Conservation (phyloP, 2,329 filamentous ascomycete genomes). For the Cladosporium sp. region DNA sequence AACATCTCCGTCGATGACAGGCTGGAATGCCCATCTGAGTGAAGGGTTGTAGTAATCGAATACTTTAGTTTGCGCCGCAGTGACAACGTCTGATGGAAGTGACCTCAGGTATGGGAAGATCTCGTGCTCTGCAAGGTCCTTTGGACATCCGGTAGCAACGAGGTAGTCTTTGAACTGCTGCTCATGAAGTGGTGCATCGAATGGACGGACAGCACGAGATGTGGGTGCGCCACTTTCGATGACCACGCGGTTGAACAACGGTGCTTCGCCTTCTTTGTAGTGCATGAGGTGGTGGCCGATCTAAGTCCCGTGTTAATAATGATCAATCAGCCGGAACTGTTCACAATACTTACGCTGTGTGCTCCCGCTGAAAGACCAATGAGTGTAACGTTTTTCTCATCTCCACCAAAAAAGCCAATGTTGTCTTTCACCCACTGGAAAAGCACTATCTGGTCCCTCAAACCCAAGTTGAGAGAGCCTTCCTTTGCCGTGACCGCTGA, state of each 20-base stretch:
- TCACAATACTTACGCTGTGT: constrained; percentile 42
- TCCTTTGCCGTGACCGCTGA: constrained; percentile 48
- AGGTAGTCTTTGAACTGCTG: constrained; percentile 43
- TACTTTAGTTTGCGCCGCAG: constrained; percentile 37
- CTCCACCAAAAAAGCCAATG: constrained; percentile 38
- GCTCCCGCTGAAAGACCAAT: constrained; percentile 52
- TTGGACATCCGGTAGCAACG: constrained; percentile 30
- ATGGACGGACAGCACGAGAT: constrained; percentile 43
- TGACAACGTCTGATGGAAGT: constrained; percentile 33
- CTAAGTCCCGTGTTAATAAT: constrained; percentile 24
- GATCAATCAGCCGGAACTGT: constrained; percentile 10
- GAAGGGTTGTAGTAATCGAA: constrained; percentile 45
- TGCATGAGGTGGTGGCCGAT: constrained; percentile 64
- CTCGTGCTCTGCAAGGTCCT: constrained; percentile 24
- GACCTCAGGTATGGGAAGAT: constrained; percentile 41
- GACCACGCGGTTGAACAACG: constrained; percentile 43
- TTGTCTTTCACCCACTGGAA: constrained; percentile 39
- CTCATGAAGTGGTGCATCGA: constrained; percentile 37
- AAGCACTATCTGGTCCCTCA: constrained; percentile 37
- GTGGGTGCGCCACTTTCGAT: constrained; percentile 46
- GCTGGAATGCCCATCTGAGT: constrained; percentile 59
- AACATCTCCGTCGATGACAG: constrained; percentile 59
- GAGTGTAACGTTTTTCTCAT: constrained; percentile 25
- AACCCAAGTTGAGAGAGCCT: constrained; percentile 45
- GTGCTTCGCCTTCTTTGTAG: constrained; percentile 29